Base-by-base conservation (phyloP, 768 basidiomycete species). In the Neoboletus subvelutipes region DNA sequence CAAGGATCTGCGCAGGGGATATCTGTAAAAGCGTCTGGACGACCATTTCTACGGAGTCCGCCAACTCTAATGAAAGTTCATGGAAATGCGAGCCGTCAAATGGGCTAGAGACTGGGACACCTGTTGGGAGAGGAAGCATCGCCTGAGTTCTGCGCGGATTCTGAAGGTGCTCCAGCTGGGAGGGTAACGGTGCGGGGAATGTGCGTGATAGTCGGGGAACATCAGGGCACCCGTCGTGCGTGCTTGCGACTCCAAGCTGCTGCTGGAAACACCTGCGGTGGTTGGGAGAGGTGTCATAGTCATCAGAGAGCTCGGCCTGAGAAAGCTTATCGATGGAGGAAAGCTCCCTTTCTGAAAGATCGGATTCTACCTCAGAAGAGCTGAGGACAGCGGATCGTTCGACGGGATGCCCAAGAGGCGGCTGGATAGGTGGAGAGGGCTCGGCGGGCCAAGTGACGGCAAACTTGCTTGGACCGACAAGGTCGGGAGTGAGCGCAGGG, bases 21-120 rank as follows among this genome's bases (percentile, higher is more conserved):
- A 97, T 79, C 65, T 95, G 93, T 3, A 97, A 81, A 63, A 98
- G 82, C 2, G 92, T 95, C 70, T 97, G 93, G 39, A 96, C 88
- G 56, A 92, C 84, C 76, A 89, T 84, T 75, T 97, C 94, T 13
- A 94, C 83, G 12, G 88, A 87, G 72, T 97, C 95, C 13, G 95
- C 93, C 15, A 97, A 79, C 72, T 98, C 94, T 29, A 89, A 74
- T 1, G 93, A 92, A 53, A 95, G 76, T 57, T 90, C 88, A 43
- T 82, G 80, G 60, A 88, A 76, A 55, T 77, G 80, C 11, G 70
- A 66, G 33, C 55, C 50, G 26, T 70, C 67, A 15, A 51, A 55
- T 46, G 63, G 53, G 51, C 40, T 68, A 51, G 57, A 64, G 54
- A 57, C 60, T 51, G 60, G 62, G 56, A 39, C 55, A 42, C 9